Base-by-base conservation (phyloP, 2,329 filamentous ascomycete genomes). In the Trichoderma sp. region DNA sequence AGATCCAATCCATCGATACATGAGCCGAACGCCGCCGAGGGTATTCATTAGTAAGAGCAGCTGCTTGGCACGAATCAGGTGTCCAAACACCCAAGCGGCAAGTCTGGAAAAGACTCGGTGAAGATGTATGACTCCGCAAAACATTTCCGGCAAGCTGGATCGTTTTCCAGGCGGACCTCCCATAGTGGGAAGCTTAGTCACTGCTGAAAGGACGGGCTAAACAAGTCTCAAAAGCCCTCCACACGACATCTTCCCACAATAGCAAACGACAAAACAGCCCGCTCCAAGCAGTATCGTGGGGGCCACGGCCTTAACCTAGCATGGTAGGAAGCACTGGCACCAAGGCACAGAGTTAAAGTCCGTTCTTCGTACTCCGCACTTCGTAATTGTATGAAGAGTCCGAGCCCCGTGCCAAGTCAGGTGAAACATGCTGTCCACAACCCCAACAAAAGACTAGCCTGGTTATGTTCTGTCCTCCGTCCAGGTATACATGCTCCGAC, bases 281-380 rank as follows among this genome's bases (percentile, higher is more conserved):
- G 59, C 62, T 64, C 14, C 69, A 31, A 35, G 35, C 27, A 38
- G 60, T 31, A 65, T 63, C 71, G 71, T 73, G 71, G 71, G 71
- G 71, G 71, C 41, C 29, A 38, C 16, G 38, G 41, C 31, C 71
- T 64, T 73, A 29, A 24, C 60, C 71, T 4, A 62, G 18, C 60
- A 18, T 35, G 29, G 59, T 73, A 56, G 60, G 69, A 64, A 65
- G 69, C 41, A 64, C 60, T 35, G 33, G 31, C 50, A 60, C 66
- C 21, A 69, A 53, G 33, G 18, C 45, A 38, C 31, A 35, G 29
- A 38, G 45, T 8, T 27, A 68, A 71, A 60, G 29, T 68, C 65
- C 65, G 41, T 33, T 33, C 65, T 53, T 45, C 45, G 50, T 38
- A 45, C 67, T 60, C 35, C 56, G 35, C 41, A 41, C 65, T 64